Conservation (phyloP, 768 basidiomycete species). For the Xerocomus spinulosus region DNA sequence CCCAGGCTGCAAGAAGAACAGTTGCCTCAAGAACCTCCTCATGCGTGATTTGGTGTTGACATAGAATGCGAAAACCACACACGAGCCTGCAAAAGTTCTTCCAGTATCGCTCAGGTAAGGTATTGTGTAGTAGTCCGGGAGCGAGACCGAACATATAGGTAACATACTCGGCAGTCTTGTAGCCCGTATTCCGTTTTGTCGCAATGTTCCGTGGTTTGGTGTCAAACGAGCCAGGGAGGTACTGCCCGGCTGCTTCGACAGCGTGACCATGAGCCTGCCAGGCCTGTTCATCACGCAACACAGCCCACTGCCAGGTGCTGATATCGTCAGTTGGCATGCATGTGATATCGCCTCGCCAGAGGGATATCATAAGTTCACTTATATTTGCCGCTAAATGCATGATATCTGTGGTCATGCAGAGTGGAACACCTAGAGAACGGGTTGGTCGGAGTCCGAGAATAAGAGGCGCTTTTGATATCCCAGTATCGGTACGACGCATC, state of each 20-base stretch:
- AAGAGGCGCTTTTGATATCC: not conserved
- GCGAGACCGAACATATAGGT: slow-evolving; percentile 17
- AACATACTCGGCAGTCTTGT: slow-evolving; percentile 20
- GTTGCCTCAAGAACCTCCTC: not conserved
- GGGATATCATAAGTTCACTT: not conserved
- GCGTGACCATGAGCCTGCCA: not conserved
- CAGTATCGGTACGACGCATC: not conserved
- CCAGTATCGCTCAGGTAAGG: slow-evolving; percentile 19
- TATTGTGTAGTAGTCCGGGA: slow-evolving; percentile 12
- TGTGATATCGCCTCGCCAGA: not conserved
- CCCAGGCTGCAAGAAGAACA: not conserved
- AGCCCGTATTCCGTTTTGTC: slow-evolving; percentile 18
- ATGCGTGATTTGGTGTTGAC: not conserved
- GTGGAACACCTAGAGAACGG: not conserved
- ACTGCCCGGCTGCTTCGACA: not conserved
- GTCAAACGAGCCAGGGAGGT: not conserved
- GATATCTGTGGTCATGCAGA: slow-evolving; percentile 2
- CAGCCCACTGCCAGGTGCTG: slow-evolving; percentile 1
- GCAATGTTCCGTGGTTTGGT: slow-evolving; percentile 18
- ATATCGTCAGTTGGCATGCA: not conserved
- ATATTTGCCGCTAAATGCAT: slow-evolving; percentile 3
- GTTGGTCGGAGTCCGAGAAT: not conserved
- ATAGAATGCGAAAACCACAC: not conserved
- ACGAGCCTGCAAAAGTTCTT: too few relatives aligned
- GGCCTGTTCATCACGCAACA: not conserved